Evolutionary conservation across 192 early-diverging fungal species (phyloP).

Genomic region (Chytriomyces hyalinus): DNA sequence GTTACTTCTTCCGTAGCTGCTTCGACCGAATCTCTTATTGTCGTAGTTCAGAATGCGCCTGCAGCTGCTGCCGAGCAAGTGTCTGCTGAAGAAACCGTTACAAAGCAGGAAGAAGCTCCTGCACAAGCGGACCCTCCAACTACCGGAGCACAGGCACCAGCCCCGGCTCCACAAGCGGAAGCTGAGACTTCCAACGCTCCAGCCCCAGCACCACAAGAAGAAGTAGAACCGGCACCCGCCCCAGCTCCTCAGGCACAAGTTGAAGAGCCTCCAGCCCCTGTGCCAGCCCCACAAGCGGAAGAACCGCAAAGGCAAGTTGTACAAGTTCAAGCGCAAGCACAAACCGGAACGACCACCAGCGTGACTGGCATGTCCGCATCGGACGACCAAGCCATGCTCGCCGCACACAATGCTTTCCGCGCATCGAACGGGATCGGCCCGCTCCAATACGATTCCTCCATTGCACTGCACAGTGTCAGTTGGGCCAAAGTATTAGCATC

Average conservation of each 20-base stretch:
- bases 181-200: not conserved
- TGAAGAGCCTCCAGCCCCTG: no score
- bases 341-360: not conserved
- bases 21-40: no score
- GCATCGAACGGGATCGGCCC: slow-evolving; percentile 12
- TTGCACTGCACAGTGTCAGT: not conserved
- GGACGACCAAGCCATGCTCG: slow-evolving; percentile 8
- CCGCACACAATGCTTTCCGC: slow-evolving; percentile 11
- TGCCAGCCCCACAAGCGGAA: not conserved
- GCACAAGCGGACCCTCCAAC: no score
- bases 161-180: not conserved
- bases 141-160: not conserved
- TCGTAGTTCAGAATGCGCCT: no score
- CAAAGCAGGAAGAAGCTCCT: no score
- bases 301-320: not conserved
- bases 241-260: not conserved
- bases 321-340: not conserved
- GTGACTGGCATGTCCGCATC: not conserved
- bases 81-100: no score
- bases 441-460: not conserved
- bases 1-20: no score
- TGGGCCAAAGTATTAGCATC: slow-evolving; percentile 7
- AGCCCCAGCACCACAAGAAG: not conserved
- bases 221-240: not conserved
- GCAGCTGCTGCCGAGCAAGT: no score